Conservation (phyloP, 352 stramenopile genomes). For the Phytophthora aleatoria region DNA sequence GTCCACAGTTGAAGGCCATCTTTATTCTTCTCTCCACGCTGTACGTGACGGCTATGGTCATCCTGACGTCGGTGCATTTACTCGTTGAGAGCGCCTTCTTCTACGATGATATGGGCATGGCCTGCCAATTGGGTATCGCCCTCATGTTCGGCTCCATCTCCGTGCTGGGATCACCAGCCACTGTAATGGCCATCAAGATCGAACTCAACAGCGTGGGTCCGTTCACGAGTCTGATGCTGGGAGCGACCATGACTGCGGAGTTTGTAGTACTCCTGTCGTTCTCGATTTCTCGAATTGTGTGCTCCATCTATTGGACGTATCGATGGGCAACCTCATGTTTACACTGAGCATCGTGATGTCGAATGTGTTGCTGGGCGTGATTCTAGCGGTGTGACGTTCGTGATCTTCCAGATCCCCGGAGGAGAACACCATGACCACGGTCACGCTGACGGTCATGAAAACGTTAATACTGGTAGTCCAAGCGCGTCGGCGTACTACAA, state of each 20-base stretch:
- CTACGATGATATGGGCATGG: conserved; percentile 40
- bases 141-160: conserved; percentile 76
- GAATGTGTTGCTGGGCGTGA: conserved; percentile 51
- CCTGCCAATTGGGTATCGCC: conserved; percentile 61
- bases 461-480: not conserved
- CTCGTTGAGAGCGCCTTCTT: conserved; percentile 56
- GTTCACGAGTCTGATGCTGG: conserved; percentile 78
- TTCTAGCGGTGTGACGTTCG: conserved; percentile 51
- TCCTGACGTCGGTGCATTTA: conserved; percentile 45
- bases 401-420: conserved; percentile 61
- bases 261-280: conserved; percentile 77
- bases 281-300: conserved; percentile 66
- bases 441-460: conserved; percentile 4
- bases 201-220: conserved; percentile 72
- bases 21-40: conserved; percentile 47
- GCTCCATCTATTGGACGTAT: conserved; percentile 61
- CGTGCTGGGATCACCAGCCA: conserved; percentile 67
- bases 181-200: conserved; percentile 80
- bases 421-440: conserved; percentile 13
- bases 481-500: conserved; percentile 14
- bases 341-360: conserved; percentile 56
- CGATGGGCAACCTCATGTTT: conserved; percentile 55
- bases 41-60: conserved; percentile 59
- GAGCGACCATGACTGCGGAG: conserved; percentile 68
- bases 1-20: conserved; percentile 61